A percentile compares a stretch with the other conserved stretches of the same genome.
These are phyloP conservation scores for Cercospora sp. DNA, from an alignment of 2,329 filamentous ascomycete species.

Conservation along the genomic window DNA sequence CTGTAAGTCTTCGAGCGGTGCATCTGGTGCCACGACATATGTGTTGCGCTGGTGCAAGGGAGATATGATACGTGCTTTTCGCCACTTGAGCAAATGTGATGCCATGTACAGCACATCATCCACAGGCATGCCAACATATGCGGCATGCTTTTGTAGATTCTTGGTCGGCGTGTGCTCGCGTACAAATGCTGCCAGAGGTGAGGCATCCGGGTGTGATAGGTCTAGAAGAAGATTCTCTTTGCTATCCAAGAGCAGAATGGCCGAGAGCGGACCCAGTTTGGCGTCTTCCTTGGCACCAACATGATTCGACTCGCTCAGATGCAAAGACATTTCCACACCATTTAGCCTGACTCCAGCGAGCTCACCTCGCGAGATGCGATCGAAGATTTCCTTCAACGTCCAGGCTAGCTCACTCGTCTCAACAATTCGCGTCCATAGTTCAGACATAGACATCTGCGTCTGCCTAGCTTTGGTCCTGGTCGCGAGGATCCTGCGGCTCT, in stretches of 20 bases:
- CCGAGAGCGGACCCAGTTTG: slow-evolving; percentile 67
- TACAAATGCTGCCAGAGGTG: slow-evolving; percentile 73
- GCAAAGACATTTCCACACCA: slow-evolving; percentile 66
- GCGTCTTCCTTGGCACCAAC: background rate
- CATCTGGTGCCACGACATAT: slow-evolving; percentile 90
- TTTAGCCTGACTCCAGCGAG: slow-evolving; percentile 56
- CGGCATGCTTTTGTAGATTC: slow-evolving; percentile 69
- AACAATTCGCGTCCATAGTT: slow-evolving; percentile 29
- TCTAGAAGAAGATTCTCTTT: slow-evolving; percentile 75
- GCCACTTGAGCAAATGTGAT: slow-evolving; percentile 94
- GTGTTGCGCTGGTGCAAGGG: slow-evolving; percentile 86
- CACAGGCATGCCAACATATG: slow-evolving; percentile 70
- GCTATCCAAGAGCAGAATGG: slow-evolving; percentile 79
- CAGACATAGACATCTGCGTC: slow-evolving; percentile 41
- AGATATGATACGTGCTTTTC: slow-evolving; percentile 85
- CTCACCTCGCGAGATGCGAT: slow-evolving; percentile 23
- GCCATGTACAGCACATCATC: slow-evolving; percentile 83
- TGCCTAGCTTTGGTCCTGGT: slow-evolving; percentile 82
- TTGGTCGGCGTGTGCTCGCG: slow-evolving; percentile 61
- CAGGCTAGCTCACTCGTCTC: slow-evolving; percentile 38
- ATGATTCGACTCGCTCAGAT: slow-evolving; percentile 51
- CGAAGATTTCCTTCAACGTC: slow-evolving; percentile 35
- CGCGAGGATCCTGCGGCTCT: slow-evolving; percentile 77
- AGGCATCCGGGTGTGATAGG: slow-evolving; percentile 70
- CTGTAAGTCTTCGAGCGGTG: slow-evolving; percentile 70